These are phyloP conservation scores for Abortiporus biennis DNA, from an alignment of 1,284 basidiomycete genomes.

Conservation along the genomic window DNA sequence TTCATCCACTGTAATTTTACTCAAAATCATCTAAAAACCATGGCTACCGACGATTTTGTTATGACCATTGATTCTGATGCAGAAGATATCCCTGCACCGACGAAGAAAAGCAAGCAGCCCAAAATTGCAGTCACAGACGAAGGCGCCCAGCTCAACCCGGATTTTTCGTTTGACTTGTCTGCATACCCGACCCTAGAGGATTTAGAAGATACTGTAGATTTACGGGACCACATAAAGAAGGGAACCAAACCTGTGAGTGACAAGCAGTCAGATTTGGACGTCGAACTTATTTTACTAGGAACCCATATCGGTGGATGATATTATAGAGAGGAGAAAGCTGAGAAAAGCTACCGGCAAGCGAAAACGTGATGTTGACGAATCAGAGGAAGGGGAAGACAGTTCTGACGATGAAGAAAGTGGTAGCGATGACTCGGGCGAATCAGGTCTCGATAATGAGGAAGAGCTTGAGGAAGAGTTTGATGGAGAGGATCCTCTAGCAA, in stretches of 20 bases:
- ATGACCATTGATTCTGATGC: constrained; percentile 80
- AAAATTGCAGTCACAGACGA: constrained; percentile 28
- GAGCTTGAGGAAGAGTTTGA: constrained; percentile 29
- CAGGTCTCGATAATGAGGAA: constrained; percentile 21
- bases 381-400: constrained; percentile 30
- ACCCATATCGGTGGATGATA: constrained; percentile 87
- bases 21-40: no score
- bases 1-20: no score
- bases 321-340: constrained; percentile 68
- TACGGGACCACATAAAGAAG: constrained; percentile 52
- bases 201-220: constrained; percentile 31
- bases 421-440: constrained; percentile 25
- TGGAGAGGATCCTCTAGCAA: constrained; percentile 40
- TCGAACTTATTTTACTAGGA: constrained; percentile 34
- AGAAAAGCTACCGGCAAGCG: constrained; percentile 43
- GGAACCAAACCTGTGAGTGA: constrained; percentile 60
- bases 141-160: constrained; percentile 67
- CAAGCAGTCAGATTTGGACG: constrained; percentile 3
- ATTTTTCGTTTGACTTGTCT: constrained; percentile 78
- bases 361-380: constrained; percentile 40
- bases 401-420: constrained; percentile 28
- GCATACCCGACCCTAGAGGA: constrained; percentile 63
- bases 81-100: constrained; percentile 37
- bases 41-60: constrained; percentile 64
- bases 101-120: constrained; percentile 16